These are phyloP conservation scores for Gossypium stocksii DNA, from an alignment of 345 rosid genomes.

Conservation along the genomic window DNA sequence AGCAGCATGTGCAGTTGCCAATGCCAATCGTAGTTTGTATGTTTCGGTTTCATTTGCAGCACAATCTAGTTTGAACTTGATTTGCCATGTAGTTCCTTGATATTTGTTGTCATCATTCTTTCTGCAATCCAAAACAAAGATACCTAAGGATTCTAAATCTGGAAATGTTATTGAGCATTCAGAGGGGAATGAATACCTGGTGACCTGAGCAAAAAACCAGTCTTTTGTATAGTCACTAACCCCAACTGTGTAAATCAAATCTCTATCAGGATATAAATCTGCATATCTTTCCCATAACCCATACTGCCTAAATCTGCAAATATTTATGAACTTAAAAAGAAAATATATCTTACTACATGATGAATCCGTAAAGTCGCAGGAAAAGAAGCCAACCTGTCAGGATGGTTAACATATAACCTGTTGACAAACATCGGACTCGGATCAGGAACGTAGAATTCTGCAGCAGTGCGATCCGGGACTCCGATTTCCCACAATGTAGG, in stretches of 20 bases:
- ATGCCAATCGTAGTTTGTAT: slow-evolving; percentile 46
- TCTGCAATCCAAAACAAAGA: slow-evolving; percentile 27
- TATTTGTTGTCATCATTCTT: slow-evolving; percentile 41
- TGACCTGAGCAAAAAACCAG: slow-evolving; percentile 86
- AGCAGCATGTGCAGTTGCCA: slow-evolving; percentile 54
- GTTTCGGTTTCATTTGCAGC: slow-evolving; percentile 20
- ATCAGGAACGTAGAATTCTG: slow-evolving; percentile 80
- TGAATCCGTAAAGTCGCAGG: not conserved
- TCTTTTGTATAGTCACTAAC: slow-evolving; percentile 51
- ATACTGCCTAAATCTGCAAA: slow-evolving; percentile 67
- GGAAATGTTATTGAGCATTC: not conserved
- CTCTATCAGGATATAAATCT: slow-evolving; percentile 65
- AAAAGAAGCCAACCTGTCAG: slow-evolving; percentile 42
- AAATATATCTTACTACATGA: not conserved
- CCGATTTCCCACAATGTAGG: slow-evolving; percentile 95
- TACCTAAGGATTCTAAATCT: not conserved
- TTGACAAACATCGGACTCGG: slow-evolving; percentile 58
- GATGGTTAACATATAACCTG: slow-evolving; percentile 53
- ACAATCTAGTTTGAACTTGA: slow-evolving; percentile 41
- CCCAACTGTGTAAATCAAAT: slow-evolving; percentile 62
- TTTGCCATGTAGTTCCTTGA: slow-evolving; percentile 68
- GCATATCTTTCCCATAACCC: slow-evolving; percentile 95
- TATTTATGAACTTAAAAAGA: not conserved
- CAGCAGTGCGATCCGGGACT: slow-evolving; percentile 74
- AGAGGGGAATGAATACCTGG: slow-evolving; percentile 42